phyloP scores from a whole-genome alignment of 2,329 filamentous ascomycete genomes.

The Emericellopsis cladophorae region DNA sequence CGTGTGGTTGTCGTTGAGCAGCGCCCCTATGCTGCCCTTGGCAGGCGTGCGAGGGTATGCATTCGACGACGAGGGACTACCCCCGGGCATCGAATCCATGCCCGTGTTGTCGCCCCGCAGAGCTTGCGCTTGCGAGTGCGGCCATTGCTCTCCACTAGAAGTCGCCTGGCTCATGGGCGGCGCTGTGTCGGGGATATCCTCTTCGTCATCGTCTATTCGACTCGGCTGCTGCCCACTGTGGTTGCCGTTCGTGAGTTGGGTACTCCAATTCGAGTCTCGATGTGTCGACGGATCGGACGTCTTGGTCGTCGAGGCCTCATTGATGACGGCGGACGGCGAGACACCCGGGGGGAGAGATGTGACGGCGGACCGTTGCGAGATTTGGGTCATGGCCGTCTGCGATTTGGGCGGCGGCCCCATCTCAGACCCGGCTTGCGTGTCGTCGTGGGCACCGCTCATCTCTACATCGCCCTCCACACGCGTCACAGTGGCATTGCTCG shows the following conservation, averaged over 20 bases:
- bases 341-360: constrained; percentile 44
- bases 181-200: constrained; percentile 42
- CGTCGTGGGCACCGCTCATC: constrained; percentile 45
- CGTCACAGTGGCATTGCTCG: constrained; percentile 44
- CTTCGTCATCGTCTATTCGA: constrained; percentile 13
- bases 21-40: constrained; percentile 15
- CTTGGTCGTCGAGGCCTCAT: constrained; percentile 92
- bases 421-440: constrained; percentile 30
- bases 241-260: constrained; percentile 59
- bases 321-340: constrained; percentile 48
- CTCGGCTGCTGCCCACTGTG: constrained; percentile 17
- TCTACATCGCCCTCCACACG: constrained; percentile 40
- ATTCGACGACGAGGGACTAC: constrained; percentile 14
- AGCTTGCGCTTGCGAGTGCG: constrained; percentile 44
- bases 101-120: constrained; percentile 21
- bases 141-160: constrained; percentile 41
- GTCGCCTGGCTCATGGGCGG: constrained; percentile 29
- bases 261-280: constrained; percentile 54
- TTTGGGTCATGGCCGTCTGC: constrained; percentile 35
- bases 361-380: constrained; percentile 52
- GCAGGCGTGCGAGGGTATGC: neutral
- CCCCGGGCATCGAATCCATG: constrained; percentile 10
- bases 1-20: constrained; percentile 25
- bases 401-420: constrained; percentile 35
- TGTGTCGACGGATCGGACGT: constrained; percentile 58